Evolutionary conservation across 1,284 basidiomycete species (phyloP).

Genomic region (Mrakiaceae sp.): DNA sequence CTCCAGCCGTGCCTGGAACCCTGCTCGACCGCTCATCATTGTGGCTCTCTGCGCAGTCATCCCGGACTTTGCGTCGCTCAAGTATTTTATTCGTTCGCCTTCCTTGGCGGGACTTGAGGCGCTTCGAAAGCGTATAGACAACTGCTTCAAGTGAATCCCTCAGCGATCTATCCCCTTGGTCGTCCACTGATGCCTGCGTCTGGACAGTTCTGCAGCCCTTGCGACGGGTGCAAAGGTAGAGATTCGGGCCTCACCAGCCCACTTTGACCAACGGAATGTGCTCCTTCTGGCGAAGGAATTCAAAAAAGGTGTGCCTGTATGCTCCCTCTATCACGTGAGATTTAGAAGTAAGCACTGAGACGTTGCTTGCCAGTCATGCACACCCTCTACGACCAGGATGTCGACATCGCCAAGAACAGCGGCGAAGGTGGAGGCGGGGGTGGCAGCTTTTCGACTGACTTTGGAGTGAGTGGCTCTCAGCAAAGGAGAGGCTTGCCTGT

Average conservation of each 20-base stretch:
- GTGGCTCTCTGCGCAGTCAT: slow-evolving; percentile 42
- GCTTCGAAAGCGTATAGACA: slow-evolving; percentile 21
- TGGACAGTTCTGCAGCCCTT: slow-evolving; percentile 22
- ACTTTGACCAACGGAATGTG: slow-evolving; percentile 28
- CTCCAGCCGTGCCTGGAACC: slow-evolving; percentile 47
- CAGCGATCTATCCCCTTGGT: background rate
- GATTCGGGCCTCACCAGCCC: slow-evolving; percentile 23
- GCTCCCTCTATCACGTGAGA: no score
- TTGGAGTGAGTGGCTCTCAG: background rate
- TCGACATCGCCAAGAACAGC: background rate
- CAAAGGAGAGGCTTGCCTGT: background rate
- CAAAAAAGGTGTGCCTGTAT: background rate
- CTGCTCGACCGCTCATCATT: background rate
- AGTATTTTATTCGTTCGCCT: slow-evolving; percentile 55
- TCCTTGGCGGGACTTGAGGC: slow-evolving; percentile 31
- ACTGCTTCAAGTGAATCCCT: slow-evolving; percentile 23
- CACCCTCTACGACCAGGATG: background rate
- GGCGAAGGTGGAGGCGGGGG: background rate
- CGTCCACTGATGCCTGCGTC: no score
- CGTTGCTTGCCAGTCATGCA: background rate
- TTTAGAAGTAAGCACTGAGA: no score
- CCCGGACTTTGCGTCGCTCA: slow-evolving; percentile 60
- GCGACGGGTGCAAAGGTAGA: slow-evolving; percentile 28
- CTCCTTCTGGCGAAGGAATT: background rate
- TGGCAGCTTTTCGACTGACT: background rate